Conservation (phyloP, 106 monocot species). For the Ottelia alismoides region DNA sequence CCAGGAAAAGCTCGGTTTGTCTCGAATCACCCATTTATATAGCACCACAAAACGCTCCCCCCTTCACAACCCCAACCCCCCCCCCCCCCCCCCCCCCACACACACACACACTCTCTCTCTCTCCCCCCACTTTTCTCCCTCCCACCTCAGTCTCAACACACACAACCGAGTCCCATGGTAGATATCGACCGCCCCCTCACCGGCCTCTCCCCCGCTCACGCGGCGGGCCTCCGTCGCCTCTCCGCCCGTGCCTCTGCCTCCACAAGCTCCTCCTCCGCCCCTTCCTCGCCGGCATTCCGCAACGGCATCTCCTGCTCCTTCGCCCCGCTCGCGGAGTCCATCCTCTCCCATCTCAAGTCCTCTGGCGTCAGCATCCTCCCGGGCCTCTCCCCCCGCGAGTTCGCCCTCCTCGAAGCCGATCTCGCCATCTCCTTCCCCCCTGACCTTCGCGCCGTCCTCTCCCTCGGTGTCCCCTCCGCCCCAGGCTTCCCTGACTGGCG, state of each 20-base stretch:
- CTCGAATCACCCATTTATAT: no score
- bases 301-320: slow-evolving; percentile 5
- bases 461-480: slow-evolving; percentile 14
- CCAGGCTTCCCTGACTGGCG: slow-evolving; percentile 27
- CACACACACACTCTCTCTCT: no score
- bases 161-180: no score
- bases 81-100: no score
- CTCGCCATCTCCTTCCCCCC: slow-evolving; percentile 25
- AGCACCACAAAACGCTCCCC: no score
- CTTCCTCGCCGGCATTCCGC: background rate
- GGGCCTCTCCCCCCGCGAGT: slow-evolving; percentile 16
- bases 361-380: slow-evolving; percentile 9
- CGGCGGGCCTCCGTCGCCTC: slow-evolving; percentile 12
- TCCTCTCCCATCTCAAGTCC: slow-evolving; percentile 8
- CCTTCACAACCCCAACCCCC: no score
- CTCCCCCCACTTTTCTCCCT: no score
- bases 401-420: slow-evolving; percentile 14
- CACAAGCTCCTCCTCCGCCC: background rate
- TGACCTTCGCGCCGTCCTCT: slow-evolving; percentile 20
- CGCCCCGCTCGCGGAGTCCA: slow-evolving; percentile 5
- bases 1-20: no score
- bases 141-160: no score
- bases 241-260: slow-evolving; percentile 10
- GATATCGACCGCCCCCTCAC: slow-evolving; percentile 17
- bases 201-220: slow-evolving; percentile 11